phyloP scores from a whole-genome alignment of 495 filamentous ascomycete genomes.

The Penicillium steckii region DNA sequence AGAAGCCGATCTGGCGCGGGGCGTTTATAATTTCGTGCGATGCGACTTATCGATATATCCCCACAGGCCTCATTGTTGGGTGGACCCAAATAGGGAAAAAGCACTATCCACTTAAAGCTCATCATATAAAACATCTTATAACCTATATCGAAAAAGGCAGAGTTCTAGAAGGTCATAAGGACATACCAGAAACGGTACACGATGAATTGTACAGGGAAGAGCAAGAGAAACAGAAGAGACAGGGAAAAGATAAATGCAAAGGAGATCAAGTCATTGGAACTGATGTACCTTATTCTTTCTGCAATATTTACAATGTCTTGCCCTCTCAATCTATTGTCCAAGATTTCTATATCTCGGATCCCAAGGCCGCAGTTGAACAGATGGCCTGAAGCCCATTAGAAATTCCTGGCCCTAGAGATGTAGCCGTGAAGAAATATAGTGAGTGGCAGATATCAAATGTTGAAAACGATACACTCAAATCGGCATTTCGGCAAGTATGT shows the following conservation, averaged over 20 bases:
- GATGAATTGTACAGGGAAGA: constrained; percentile 8
- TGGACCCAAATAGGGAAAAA: constrained; percentile 12
- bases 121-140: constrained; percentile 17
- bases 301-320: constrained; percentile 5
- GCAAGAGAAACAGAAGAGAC: constrained; percentile 4
- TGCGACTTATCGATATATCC: not conserved
- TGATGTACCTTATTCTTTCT: not conserved
- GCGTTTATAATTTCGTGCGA: not conserved
- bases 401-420: constrained; percentile 18
- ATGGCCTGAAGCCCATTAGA: not conserved
- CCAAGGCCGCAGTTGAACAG: too few relatives aligned
- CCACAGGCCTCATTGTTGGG: constrained; percentile 3
- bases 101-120: constrained; percentile 14
- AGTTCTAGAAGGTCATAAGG: constrained; percentile 12
- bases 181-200: constrained; percentile 17
- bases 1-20: constrained; percentile 5
- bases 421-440: constrained; percentile 19
- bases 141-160: constrained; percentile 18
- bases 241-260: not conserved
- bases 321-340: constrained; percentile 1
- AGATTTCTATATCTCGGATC: too few relatives aligned
- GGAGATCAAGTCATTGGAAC: not conserved
- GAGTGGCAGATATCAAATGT: constrained; percentile 18
- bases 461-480: constrained; percentile 11
- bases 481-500: constrained; percentile 16